phyloP scores from a whole-genome alignment of 2,329 filamentous ascomycete genomes.

The Chrysoporthe deuterocubensis region DNA sequence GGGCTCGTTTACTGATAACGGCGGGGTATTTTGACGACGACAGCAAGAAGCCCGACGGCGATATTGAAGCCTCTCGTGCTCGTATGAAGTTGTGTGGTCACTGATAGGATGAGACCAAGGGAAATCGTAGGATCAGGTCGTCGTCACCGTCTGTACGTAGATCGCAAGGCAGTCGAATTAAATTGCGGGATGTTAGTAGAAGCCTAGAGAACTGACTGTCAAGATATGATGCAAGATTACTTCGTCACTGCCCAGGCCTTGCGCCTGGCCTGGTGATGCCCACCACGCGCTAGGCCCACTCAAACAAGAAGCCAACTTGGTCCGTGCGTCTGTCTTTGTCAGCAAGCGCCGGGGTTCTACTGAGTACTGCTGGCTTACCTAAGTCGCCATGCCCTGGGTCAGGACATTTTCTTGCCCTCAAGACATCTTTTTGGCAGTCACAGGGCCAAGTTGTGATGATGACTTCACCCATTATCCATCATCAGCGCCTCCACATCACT shows the following conservation, averaged over 20 bases:
- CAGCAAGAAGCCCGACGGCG: neutral
- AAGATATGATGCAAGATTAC: conserved; percentile 30
- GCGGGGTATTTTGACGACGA: conserved; percentile 20
- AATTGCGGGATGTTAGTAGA: conserved; percentile 15
- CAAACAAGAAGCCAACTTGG: conserved; percentile 10
- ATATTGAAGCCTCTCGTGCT: conserved; percentile 9
- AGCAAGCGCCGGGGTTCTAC: neutral
- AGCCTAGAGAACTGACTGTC: conserved; percentile 22
- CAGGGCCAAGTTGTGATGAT: neutral
- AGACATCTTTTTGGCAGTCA: neutral
- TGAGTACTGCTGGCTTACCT: conserved; percentile 1
- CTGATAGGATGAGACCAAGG: neutral
- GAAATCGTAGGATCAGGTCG: conserved; percentile 4
- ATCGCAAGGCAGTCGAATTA: conserved; percentile 21
- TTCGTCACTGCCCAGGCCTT: conserved; percentile 23
- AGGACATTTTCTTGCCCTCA: too few species aligned
- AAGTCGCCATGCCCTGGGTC: neutral
- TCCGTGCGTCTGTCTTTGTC: conserved; percentile 5
- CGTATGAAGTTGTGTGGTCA: neutral
- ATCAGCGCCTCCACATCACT: neutral
- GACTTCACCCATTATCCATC: neutral
- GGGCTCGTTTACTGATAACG: conserved; percentile 18
- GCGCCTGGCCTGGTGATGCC: conserved; percentile 17
- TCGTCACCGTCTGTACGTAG: conserved; percentile 20
- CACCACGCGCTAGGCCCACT: conserved; percentile 11